These are phyloP conservation scores for Candida dajiaensis DNA, from an alignment of 805 yeast species.

Conservation along the genomic window DNA sequence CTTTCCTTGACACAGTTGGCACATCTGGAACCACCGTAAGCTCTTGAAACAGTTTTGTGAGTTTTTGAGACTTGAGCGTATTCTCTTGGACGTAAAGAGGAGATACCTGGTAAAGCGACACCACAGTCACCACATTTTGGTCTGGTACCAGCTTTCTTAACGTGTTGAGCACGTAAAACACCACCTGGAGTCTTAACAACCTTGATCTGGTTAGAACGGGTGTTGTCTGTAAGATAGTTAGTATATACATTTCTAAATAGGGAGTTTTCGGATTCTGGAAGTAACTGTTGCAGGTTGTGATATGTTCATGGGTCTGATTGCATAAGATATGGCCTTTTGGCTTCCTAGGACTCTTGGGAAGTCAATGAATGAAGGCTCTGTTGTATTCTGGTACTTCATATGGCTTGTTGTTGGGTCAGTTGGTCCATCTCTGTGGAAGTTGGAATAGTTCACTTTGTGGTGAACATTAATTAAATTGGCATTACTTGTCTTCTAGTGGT, in stretches of 20 bases:
- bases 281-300: neutral
- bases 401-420: too few species aligned
- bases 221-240: constrained; percentile 72
- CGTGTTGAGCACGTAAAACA: constrained; percentile 95
- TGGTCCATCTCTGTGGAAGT: too few species aligned
- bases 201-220: constrained; percentile 99
- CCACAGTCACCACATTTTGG: constrained; percentile 85
- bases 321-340: too few species aligned
- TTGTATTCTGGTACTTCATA: too few species aligned
- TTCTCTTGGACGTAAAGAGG: constrained; percentile 97
- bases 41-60: constrained; percentile 97
- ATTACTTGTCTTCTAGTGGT: neutral
- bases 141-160: constrained; percentile 80
- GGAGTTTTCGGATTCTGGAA: neutral
- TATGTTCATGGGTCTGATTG: neutral
- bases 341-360: neutral
- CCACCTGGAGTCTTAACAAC: constrained; percentile 99
- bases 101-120: constrained; percentile 74
- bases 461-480: neutral
- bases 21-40: constrained; percentile 99
- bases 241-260: constrained; percentile 7
- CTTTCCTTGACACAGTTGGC: constrained; percentile 99
- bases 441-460: neutral
- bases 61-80: constrained; percentile 94
- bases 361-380: too few species aligned